Conservation (phyloP, 2,329 filamentous ascomycete genomes). For the Cercospora beticola region DNA sequence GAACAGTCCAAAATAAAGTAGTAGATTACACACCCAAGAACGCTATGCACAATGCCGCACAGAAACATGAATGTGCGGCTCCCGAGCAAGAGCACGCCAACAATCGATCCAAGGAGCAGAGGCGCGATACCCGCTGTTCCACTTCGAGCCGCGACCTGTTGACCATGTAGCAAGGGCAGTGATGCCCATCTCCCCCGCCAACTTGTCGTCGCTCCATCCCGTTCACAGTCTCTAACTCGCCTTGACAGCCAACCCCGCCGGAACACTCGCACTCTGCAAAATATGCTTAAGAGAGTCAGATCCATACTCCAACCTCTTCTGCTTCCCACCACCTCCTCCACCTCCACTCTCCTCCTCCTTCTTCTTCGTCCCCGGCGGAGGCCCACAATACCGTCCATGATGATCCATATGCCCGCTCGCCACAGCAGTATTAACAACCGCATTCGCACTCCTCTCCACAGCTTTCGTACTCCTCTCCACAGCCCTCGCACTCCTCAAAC, state of each 20-base stretch:
- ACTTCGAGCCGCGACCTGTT: no score
- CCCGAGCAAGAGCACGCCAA: background rate
- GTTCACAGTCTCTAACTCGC: no score
- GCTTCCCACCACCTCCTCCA: background rate
- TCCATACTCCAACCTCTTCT: conserved; percentile 8
- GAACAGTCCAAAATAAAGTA: background rate
- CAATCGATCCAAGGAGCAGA: background rate
- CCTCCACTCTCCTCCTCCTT: conserved; percentile 3
- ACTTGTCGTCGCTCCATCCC: no score
- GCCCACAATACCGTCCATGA: conserved; percentile 24
- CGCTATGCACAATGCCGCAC: conserved; percentile 5
- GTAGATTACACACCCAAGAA: background rate
- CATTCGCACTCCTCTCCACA: conserved; percentile 20
- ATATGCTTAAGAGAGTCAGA: conserved; percentile 5
- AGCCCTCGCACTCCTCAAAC: conserved; percentile 14
- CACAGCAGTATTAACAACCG: conserved; percentile 27
- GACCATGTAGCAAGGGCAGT: no score
- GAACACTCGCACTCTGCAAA: conserved; percentile 9
- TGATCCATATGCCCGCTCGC: conserved; percentile 27
- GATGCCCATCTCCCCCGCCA: no score
- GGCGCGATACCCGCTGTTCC: no score
- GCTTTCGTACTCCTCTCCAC: conserved; percentile 19
- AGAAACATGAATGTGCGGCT: conserved; percentile 12
- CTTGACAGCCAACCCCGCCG: conserved; percentile 2
- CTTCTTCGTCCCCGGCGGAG: conserved; percentile 8